These are phyloP conservation scores for Claviceps pusilla DNA, from an alignment of 2,329 filamentous ascomycete species.

Conservation along the genomic window DNA sequence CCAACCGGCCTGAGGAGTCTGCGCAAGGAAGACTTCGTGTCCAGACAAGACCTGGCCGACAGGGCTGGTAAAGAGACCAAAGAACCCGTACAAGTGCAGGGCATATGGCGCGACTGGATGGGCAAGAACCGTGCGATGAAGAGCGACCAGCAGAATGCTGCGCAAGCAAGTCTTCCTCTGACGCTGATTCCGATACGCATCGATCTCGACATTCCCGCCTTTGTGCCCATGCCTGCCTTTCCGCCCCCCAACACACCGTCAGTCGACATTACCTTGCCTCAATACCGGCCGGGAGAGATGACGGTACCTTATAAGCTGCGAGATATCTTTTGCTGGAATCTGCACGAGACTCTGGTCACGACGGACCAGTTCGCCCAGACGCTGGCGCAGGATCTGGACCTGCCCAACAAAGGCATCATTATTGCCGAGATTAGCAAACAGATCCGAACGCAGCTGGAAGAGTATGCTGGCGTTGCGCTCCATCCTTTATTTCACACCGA, in stretches of 20 bases:
- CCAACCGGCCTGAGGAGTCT: slow-evolving; percentile 74
- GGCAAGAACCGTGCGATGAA: slow-evolving; percentile 47
- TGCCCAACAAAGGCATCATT: slow-evolving; percentile 57
- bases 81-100: slow-evolving; percentile 68
- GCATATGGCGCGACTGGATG: slow-evolving; percentile 94
- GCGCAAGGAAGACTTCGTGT: slow-evolving; percentile 56
- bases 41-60: slow-evolving; percentile 49
- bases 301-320: slow-evolving; percentile 78
- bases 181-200: slow-evolving; percentile 93
- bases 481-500: slow-evolving; percentile 76
- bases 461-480: slow-evolving; percentile 86
- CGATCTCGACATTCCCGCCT: slow-evolving; percentile 78
- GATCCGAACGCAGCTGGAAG: slow-evolving; percentile 86
- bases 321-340: slow-evolving; percentile 94
- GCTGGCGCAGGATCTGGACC: slow-evolving; percentile 82
- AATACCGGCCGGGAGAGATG: slow-evolving; percentile 65
- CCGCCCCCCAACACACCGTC: slow-evolving; percentile 46
- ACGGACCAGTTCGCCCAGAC: slow-evolving; percentile 90
- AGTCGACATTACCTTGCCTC: slow-evolving; percentile 57
- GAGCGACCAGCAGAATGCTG: slow-evolving; percentile 45
- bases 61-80: slow-evolving; percentile 72
- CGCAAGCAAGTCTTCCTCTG: slow-evolving; percentile 62
- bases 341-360: slow-evolving; percentile 85
- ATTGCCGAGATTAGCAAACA: slow-evolving; percentile 78
- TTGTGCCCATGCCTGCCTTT: slow-evolving; percentile 50